Conservation (phyloP, 2,329 filamentous ascomycete genomes). For the Apiospora kogelbergensis region DNA sequence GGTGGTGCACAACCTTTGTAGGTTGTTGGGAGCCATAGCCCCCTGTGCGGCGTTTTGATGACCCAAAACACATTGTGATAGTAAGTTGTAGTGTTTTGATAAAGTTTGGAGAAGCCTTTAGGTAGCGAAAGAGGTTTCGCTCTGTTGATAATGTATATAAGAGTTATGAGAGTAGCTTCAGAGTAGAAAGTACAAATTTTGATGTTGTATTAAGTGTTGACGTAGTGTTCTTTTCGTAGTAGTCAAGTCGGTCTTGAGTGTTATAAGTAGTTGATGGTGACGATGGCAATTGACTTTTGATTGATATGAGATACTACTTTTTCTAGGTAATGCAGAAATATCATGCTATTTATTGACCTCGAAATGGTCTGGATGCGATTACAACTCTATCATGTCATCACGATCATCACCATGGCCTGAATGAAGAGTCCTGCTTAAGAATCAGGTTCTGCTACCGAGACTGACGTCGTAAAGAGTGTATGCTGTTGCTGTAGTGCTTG, state of each 20-base stretch:
- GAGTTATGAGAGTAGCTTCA: background rate
- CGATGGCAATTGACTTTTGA: too few species aligned
- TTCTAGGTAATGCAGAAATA: background rate
- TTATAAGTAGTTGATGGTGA: too few species aligned
- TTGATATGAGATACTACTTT: background rate
- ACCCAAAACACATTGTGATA: background rate
- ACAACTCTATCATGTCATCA: too few species aligned
- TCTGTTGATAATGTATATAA: background rate
- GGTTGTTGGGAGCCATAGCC: background rate
- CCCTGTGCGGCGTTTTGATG: background rate
- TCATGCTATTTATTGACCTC: background rate
- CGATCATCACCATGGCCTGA: background rate
- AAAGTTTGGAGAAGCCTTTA: background rate
- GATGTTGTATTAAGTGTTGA: too few species aligned
- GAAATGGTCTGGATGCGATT: too few species aligned
- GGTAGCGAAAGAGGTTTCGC: background rate
- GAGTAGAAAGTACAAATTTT: too few species aligned
- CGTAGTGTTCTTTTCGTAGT: too few species aligned
- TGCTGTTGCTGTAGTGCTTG: background rate
- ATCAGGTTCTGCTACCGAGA: background rate
- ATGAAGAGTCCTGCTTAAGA: background rate
- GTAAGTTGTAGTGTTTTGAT: background rate
- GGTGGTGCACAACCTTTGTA: background rate
- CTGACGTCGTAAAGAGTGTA: background rate
- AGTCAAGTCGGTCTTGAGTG: too few species aligned